Percentiles rank a stretch among this genome's conserved stretches.
Conservation (phyloP, 371 early-diverging fungal species). For the Cokeromyces recurvatus region DNA sequence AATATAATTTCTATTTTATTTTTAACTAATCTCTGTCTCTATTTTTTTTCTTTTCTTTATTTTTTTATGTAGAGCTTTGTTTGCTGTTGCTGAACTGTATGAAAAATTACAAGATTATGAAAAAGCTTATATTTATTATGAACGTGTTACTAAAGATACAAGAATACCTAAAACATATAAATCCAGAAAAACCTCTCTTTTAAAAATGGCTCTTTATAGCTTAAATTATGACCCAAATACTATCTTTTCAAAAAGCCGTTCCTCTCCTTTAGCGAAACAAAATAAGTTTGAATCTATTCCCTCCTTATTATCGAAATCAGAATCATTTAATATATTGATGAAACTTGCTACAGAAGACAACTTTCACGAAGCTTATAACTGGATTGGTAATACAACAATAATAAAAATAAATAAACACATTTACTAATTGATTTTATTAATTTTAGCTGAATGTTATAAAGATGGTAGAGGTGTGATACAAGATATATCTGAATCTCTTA, state of each 20-base stretch:
- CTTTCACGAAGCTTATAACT: conserved; percentile 30
- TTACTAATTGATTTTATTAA: neutral
- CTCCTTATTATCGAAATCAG: conserved; percentile 3
- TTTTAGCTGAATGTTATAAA: conserved; percentile 35
- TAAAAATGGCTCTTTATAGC: conserved; percentile 40
- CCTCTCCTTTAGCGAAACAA: neutral
- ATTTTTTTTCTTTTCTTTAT: neutral
- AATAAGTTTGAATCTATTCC: neutral
- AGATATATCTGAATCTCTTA: conserved; percentile 16
- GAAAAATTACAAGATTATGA: conserved; percentile 30
- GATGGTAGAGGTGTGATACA: conserved; percentile 24
- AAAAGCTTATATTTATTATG: conserved; percentile 33
- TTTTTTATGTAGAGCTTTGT: conserved; percentile 26
- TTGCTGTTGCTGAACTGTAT: conserved; percentile 40
- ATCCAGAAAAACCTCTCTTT: conserved; percentile 25
- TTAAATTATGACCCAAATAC: conserved; percentile 31
- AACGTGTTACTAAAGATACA: conserved; percentile 25
- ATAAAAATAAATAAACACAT: neutral
- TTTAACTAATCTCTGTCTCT: too few species aligned
- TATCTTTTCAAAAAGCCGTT: conserved; percentile 1
- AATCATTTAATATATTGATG: conserved; percentile 25
- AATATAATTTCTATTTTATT: too few species aligned
- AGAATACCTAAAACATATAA: conserved; percentile 19
- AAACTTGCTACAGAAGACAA: conserved; percentile 23
- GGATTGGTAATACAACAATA: conserved; percentile 26